A percentile compares a stretch with the other conserved stretches of the same genome.
These are phyloP conservation scores for Leptographium galeiforme DNA, from an alignment of 2,329 filamentous ascomycete genomes.

Conservation along the genomic window DNA sequence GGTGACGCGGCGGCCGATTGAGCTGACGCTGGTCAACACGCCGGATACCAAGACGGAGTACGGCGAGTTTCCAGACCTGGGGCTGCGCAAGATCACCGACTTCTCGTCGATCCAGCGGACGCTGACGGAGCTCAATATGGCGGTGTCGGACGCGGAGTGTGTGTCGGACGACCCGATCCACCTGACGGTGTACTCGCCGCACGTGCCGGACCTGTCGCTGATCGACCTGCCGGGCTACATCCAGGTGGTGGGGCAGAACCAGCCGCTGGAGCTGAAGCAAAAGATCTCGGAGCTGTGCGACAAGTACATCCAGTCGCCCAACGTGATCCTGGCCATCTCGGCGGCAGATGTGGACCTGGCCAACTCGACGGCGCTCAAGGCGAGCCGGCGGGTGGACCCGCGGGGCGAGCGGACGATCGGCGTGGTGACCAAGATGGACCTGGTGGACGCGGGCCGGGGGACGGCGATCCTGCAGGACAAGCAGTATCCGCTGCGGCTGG, in stretches of 20 bases:
- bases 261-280: conserved; percentile 82
- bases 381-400: conserved; percentile 83
- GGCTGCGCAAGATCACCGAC: conserved; percentile 78
- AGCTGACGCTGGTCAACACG: conserved; percentile 91
- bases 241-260: conserved; percentile 82
- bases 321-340: conserved; percentile 93
- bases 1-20: conserved; percentile 92
- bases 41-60: conserved; percentile 79
- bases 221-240: conserved; percentile 98
- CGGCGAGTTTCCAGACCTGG: conserved; percentile 88
- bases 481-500: conserved; percentile 88
- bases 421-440: conserved; percentile 98
- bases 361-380: conserved; percentile 84
- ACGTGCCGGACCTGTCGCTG: conserved; percentile 86
- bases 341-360: conserved; percentile 94
- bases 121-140: conserved; percentile 84
- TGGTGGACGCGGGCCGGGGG: conserved; percentile 75
- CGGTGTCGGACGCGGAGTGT: conserved; percentile 80
- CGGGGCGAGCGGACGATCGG: conserved; percentile 92
- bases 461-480: conserved; percentile 68
- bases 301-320: conserved; percentile 93
- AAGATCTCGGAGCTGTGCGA: conserved; percentile 95
- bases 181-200: conserved; percentile 85
- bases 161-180: conserved; percentile 96
- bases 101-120: conserved; percentile 88